Percentiles rank a stretch among this genome's conserved stretches.
These are phyloP conservation scores for Dorcoceras hygrometricum DNA, from an alignment of 257 asterid species.

Conservation along the genomic window DNA sequence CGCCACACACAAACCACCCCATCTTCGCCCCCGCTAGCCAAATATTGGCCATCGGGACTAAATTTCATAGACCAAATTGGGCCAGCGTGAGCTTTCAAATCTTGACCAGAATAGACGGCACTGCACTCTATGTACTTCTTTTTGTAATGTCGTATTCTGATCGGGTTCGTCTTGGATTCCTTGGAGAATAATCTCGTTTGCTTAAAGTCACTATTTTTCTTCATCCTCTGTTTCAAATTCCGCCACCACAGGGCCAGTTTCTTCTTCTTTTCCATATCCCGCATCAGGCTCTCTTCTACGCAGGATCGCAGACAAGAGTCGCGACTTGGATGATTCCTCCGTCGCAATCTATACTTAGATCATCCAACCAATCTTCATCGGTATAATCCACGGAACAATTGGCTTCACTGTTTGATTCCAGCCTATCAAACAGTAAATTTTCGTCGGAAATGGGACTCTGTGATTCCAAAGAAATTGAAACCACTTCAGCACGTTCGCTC, in stretches of 20 bases:
- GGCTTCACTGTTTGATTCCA: constrained; percentile 53
- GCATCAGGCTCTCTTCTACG: constrained; percentile 1
- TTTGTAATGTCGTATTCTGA: constrained; percentile 36
- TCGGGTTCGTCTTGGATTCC: constrained; percentile 17
- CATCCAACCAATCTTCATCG: constrained; percentile 34
- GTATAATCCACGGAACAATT: constrained; percentile 44
- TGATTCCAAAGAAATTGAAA: constrained; percentile 14
- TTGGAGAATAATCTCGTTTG: constrained; percentile 15
- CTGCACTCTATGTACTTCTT: constrained; percentile 54
- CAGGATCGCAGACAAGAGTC: constrained; percentile 1
- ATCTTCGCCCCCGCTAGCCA: constrained; percentile 86
- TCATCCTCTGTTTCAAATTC: constrained; percentile 31
- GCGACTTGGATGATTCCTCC: constrained; percentile 15
- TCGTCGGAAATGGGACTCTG: constrained; percentile 24
- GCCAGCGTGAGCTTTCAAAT: constrained; percentile 60
- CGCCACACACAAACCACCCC: constrained; percentile 73
- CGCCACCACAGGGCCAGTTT: constrained; percentile 54
- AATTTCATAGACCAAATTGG: constrained; percentile 68
- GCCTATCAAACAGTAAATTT: constrained; percentile 28
- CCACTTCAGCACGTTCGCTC: constrained; percentile 31
- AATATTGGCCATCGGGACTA: constrained; percentile 68
- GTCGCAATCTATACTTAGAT: background rate
- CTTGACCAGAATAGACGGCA: constrained; percentile 52
- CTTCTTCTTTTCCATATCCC: constrained; percentile 32
- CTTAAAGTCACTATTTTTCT: constrained; percentile 27